Evolutionary conservation across 306 rosid genomes (phyloP).

Genomic region (Citrullus amarus): DNA sequence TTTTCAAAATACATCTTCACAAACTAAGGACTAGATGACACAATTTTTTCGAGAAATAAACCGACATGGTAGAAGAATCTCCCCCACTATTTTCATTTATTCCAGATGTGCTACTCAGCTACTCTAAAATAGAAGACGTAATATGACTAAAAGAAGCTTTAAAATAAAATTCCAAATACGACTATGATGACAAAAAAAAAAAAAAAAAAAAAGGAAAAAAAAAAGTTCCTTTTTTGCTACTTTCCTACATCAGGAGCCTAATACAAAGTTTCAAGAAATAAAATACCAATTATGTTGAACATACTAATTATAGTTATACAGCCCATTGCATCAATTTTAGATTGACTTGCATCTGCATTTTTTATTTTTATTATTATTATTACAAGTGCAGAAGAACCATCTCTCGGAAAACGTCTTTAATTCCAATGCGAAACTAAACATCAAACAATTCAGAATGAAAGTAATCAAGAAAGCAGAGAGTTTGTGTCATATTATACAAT

Average conservation of each 20-base stretch:
- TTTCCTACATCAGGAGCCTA: neutral
- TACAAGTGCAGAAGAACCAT: neutral
- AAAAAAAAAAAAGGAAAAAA: neutral
- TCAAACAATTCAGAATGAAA: neutral
- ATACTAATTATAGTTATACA: neutral
- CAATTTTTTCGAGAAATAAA: neutral
- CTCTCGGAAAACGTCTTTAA: neutral
- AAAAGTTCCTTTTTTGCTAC: neutral
- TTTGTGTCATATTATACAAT: neutral
- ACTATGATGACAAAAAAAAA: neutral
- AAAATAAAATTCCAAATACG: neutral
- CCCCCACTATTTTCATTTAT: neutral
- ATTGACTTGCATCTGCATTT: neutral
- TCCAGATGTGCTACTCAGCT: neutral
- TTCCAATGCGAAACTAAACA: neutral
- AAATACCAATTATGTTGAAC: neutral
- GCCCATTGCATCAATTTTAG: neutral
- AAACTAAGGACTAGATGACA: neutral
- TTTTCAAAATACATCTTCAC: neutral
- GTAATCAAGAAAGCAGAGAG: neutral
- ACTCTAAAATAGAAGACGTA: neutral
- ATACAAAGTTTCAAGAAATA: neutral
- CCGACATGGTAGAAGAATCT: neutral
- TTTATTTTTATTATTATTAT: neutral
- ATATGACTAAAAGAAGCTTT: neutral